These are phyloP conservation scores for Ceratocystis ficicola DNA, from an alignment of 2,329 filamentous ascomycete species.

Conservation along the genomic window DNA sequence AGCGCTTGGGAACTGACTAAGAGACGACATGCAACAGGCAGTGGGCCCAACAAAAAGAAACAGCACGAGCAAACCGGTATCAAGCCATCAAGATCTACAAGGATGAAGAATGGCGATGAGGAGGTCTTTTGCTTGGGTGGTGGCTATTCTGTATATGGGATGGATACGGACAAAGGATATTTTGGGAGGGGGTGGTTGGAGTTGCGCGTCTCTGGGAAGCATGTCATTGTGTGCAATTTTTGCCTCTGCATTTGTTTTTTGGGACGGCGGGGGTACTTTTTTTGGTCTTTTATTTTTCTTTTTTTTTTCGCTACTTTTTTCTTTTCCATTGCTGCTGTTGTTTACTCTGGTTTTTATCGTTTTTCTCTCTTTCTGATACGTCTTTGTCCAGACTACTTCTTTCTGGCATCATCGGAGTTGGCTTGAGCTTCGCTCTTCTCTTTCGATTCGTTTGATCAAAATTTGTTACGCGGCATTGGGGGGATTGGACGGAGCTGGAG, in stretches of 20 bases:
- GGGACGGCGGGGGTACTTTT: slow-evolving; percentile 1
- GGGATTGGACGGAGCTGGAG: slow-evolving; percentile 21
- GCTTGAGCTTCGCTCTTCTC: slow-evolving; percentile 18
- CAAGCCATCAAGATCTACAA: slow-evolving; percentile 7
- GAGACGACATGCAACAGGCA: not conserved
- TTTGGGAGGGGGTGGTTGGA: slow-evolving; percentile 14
- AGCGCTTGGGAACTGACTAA: not conserved
- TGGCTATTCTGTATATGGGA: slow-evolving; percentile 19
- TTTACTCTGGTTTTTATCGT: slow-evolving; percentile 21
- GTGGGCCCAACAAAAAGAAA: not conserved
- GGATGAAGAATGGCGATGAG: not conserved
- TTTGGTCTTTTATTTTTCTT: slow-evolving; percentile 21
- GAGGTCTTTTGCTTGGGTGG: slow-evolving; percentile 13
- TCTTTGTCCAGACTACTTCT: slow-evolving; percentile 22
- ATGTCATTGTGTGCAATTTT: slow-evolving; percentile 19
- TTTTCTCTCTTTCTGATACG: slow-evolving; percentile 20
- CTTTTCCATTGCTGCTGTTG: slow-evolving; percentile 22
- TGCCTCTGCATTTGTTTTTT: slow-evolving; percentile 16
- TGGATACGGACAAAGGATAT: slow-evolving; percentile 17
- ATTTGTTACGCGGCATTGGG: slow-evolving; percentile 16
- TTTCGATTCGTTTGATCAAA: slow-evolving; percentile 15
- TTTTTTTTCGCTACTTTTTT: slow-evolving; percentile 22
- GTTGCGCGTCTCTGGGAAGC: slow-evolving; percentile 20
- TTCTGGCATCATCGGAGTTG: slow-evolving; percentile 22
- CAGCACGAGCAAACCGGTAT: slow-evolving; percentile 2